Evolutionary conservation across 805 yeast genomes (phyloP).

Genomic region (Pichia nanzhaoensis): DNA sequence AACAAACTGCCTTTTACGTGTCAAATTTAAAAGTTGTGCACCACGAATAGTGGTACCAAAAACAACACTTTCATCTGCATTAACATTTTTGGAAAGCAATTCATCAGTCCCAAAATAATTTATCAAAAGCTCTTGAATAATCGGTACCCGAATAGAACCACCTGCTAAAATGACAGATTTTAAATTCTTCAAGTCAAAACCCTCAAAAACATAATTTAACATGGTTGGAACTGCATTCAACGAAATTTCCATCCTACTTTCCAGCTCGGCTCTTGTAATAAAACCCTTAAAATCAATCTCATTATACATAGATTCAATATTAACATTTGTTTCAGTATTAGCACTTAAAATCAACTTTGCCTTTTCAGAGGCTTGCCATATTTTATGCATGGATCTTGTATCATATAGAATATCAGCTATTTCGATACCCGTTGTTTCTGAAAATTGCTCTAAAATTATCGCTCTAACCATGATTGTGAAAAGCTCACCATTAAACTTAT

Average conservation of each 20-base stretch:
- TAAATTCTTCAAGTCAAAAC: constrained; percentile 19
- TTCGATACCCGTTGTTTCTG: constrained; percentile 20
- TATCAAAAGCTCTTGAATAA: constrained; percentile 59
- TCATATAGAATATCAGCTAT: constrained; percentile 32
- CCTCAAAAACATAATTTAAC: constrained; percentile 42
- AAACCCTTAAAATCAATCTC: constrained; percentile 67
- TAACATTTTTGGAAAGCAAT: constrained; percentile 62
- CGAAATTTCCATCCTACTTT: constrained; percentile 43
- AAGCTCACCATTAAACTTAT: constrained; percentile 66
- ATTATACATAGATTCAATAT: constrained; percentile 65
- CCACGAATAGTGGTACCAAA: constrained; percentile 86
- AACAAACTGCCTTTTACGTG: constrained; percentile 52
- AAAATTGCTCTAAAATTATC: constrained; percentile 53
- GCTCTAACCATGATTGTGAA: constrained; percentile 63
- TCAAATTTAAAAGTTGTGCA: constrained; percentile 61
- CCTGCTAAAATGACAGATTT: constrained; percentile 75
- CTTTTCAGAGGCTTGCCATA: constrained; percentile 81
- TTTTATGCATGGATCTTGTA: constrained; percentile 55
- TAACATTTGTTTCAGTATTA: constrained; percentile 68
- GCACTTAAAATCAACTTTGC: constrained; percentile 85
- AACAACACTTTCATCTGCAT: constrained; percentile 93
- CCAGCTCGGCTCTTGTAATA: constrained; percentile 79
- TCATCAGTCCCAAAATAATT: constrained; percentile 50
- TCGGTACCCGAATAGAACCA: constrained; percentile 87
- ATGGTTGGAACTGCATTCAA: constrained; percentile 46